Evolutionary conservation across 148 eudicot species (phyloP).

Genomic region (Nepenthes gracilis): DNA sequence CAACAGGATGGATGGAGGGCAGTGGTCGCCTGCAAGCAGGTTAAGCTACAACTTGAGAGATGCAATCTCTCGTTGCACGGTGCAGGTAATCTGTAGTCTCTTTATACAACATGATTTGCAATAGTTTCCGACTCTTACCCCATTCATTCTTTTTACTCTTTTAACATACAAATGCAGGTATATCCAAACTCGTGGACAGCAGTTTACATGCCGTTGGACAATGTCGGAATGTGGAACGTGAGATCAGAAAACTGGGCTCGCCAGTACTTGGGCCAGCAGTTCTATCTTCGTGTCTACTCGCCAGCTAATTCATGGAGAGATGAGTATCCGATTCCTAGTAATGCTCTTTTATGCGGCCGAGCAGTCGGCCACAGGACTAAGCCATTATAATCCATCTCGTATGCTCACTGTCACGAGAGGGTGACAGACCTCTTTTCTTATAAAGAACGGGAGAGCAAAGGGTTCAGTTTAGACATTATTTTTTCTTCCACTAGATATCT

Average conservation of each 20-base stretch:
- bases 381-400: not conserved
- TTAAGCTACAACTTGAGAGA: constrained; percentile 42
- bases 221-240: constrained; percentile 64
- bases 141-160: not conserved
- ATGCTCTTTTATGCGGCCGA: constrained; percentile 50
- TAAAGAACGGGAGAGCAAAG: not conserved
- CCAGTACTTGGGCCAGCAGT: constrained; percentile 56
- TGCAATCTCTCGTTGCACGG: constrained; percentile 40
- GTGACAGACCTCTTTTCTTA: not conserved
- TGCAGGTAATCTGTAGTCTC: constrained; percentile 26
- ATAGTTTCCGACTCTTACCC: not conserved
- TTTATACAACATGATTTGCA: not conserved
- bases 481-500: too few species aligned
- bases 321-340: constrained; percentile 49
- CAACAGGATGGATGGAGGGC: constrained; percentile 49
- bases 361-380: constrained; percentile 25
- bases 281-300: constrained; percentile 53
- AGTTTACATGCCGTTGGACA: constrained; percentile 51
- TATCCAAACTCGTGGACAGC: constrained; percentile 64
- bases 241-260: constrained; percentile 62
- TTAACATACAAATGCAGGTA: constrained; percentile 14
- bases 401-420: not conserved
- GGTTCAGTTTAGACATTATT: not conserved
- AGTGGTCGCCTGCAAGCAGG: constrained; percentile 48
- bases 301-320: constrained; percentile 43